Evolutionary conservation across 257 asterid genomes (phyloP), one percentile per base, ranked within the genome.

Genomic region (Gentiana straminea): DNA sequence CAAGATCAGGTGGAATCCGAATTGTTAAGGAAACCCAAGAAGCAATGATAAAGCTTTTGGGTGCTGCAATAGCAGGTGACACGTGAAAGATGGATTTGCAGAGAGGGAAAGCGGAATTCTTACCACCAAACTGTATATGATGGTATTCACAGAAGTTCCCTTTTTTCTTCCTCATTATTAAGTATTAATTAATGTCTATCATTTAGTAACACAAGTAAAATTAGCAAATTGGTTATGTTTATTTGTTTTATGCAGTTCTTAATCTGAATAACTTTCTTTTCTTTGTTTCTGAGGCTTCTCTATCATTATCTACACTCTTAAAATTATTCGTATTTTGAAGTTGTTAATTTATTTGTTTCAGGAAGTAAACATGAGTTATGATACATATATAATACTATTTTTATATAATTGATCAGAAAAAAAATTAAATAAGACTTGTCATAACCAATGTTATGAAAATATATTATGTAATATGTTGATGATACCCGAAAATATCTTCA

Each of bases 11-110:
- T 35, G 66, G 71, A 67, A 24, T 67, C 71, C 71, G 49, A 60
- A 54, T 24, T 43, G 3, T 33, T 35, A 52, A 52, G 66, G 13
- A 44, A 52, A 36, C 54, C 43, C 62, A 10, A 41, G 49, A 54
- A 67, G 58, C 50, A 54, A 60, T 49, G 62, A 54, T 47, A 47
- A 50, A 51, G 52, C 58, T 59, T 49, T 60, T 36, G 24, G 15
- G 33, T 60, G 33, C 15, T 44, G 36, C 36, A 58, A 37, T 65
- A 59, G 62, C 66, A 59, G 62, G 66, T 33, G 62, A n/a, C 77
- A 72, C 77, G 77, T 72, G 77, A 72, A 72, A 67, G 70, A 68
- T 73, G 69, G 79, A 73, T 73, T 24, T 65, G 69, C 59, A 58
- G 58, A 49, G 77, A 60, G 70, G 67, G 60, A 62, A 70, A 64